phyloP scores from a whole-genome alignment of 2,329 filamentous ascomycete species.

The Penicillium hordei region DNA sequence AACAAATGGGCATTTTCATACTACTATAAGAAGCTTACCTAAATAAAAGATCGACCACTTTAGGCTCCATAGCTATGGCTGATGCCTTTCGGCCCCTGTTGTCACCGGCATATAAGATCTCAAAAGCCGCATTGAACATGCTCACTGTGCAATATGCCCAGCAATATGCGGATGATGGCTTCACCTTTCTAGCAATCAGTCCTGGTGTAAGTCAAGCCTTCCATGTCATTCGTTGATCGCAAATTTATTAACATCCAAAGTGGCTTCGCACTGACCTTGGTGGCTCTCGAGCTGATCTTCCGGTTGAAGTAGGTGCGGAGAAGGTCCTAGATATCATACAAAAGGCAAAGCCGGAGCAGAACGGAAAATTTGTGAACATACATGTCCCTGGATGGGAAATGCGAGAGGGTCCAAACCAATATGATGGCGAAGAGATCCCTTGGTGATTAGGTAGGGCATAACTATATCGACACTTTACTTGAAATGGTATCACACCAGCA shows the following conservation, averaged over 20 bases:
- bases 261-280: conserved; percentile 51
- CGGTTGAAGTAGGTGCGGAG: conserved; percentile 41
- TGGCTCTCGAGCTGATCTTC: conserved; percentile 43
- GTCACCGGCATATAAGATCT: conserved; percentile 46
- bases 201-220: conserved; percentile 46
- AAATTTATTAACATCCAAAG: conserved; percentile 25
- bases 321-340: conserved; percentile 49
- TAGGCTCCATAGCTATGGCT: conserved; percentile 44
- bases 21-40: neutral
- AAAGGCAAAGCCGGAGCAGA: conserved; percentile 38
- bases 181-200: conserved; percentile 44
- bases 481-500: neutral
- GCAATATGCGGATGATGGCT: conserved; percentile 40
- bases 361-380: conserved; percentile 52
- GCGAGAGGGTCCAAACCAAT: conserved; percentile 40
- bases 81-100: conserved; percentile 28
- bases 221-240: neutral
- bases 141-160: conserved; percentile 43
- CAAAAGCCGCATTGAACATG: conserved; percentile 52
- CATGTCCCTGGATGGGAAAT: conserved; percentile 39
- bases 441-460: conserved; percentile 26
- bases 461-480: neutral
- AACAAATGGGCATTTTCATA: neutral
- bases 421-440: conserved; percentile 37
- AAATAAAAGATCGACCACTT: conserved; percentile 38